phyloP scores from a whole-genome alignment of 1,284 basidiomycete species.

The Tilletia setariae region DNA sequence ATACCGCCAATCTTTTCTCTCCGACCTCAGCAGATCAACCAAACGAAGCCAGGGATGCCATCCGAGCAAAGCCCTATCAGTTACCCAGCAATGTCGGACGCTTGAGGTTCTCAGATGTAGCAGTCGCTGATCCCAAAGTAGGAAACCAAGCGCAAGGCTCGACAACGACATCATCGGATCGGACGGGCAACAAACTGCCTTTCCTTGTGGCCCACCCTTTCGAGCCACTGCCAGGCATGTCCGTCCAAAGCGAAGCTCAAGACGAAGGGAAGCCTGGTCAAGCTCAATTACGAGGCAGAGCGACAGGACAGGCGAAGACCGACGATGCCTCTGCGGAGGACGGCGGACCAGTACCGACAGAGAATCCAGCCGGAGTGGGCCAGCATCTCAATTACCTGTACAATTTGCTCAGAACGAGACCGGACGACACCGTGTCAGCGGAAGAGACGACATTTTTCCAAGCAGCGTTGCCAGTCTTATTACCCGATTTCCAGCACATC shows the following conservation, averaged over 20 bases:
- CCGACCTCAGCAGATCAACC: background rate
- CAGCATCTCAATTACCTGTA: slow-evolving; percentile 15
- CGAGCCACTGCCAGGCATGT: slow-evolving; percentile 13
- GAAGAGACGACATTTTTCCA: background rate
- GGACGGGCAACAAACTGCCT: slow-evolving; percentile 11
- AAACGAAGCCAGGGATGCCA: slow-evolving; percentile 3
- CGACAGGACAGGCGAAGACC: background rate
- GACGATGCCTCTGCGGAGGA: background rate
- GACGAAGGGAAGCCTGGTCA: too few species aligned
- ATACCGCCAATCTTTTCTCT: slow-evolving; percentile 11
- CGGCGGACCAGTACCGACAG: background rate
- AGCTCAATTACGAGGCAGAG: background rate
- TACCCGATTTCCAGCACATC: background rate
- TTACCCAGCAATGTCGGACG: background rate
- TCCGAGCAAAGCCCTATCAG: slow-evolving; percentile 11
- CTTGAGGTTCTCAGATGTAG: background rate
- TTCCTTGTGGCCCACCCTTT: slow-evolving; percentile 11
- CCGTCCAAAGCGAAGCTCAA: too few species aligned
- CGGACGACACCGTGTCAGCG: slow-evolving; percentile 8
- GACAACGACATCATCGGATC: background rate
- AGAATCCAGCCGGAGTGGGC: background rate
- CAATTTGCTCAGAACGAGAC: slow-evolving; percentile 3
- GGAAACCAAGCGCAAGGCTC: background rate
- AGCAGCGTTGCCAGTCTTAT: background rate
- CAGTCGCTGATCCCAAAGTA: background rate